Base-by-base conservation (phyloP, 2,329 filamentous ascomycete species). In the Fusarium avenaceum region DNA sequence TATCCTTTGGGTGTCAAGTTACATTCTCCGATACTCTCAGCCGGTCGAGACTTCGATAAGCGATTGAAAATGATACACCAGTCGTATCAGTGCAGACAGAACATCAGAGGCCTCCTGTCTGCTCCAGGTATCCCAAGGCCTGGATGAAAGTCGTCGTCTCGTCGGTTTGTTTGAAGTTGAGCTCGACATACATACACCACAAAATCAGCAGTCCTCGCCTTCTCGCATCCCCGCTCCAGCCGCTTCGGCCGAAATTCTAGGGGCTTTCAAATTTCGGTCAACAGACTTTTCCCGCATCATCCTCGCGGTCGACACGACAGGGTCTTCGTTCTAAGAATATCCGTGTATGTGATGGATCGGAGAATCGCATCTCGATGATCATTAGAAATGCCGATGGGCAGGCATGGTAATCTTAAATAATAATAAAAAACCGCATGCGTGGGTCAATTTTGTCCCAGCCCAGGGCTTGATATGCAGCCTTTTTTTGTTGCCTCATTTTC, bases 321-420 rank as follows among this genome's bases (percentile, higher is more conserved):
- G 60, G 61, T 52, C 42, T 19, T 53, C 38, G 44, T 17, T 35
- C 33, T 19, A 22, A 38, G 22, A 33, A 51, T 50, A 20, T 7
- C 24, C 24, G 24, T 24, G 7, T 14, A n/a, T 35, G 32, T 39
- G 65, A 69, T 69, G 51, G 65, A 67, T 69, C 61, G 32, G 53
- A 38, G 26, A 17, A 40, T n/a, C 22, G 39, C 40, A 66, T 68
- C 33, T 10, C 65, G 60, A 68, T 69, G 50, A 45, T 43, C 19
- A 44, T 39, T 46, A 32, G 19, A 57, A 57, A 62, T 26, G 32
- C 32, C 49, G 65, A 57, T 51, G 43, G 26, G 26, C 8, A 46
- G 30, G 39, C 28, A 67, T 63, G 42, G 59, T 43, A 55, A 52
- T 58, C 48, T 43, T n/a, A 38, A 38, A 35, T 20, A 55, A 54